These are phyloP conservation scores for Elsinoe australis DNA, from an alignment of 2,329 filamentous ascomycete species.

Conservation along the genomic window DNA sequence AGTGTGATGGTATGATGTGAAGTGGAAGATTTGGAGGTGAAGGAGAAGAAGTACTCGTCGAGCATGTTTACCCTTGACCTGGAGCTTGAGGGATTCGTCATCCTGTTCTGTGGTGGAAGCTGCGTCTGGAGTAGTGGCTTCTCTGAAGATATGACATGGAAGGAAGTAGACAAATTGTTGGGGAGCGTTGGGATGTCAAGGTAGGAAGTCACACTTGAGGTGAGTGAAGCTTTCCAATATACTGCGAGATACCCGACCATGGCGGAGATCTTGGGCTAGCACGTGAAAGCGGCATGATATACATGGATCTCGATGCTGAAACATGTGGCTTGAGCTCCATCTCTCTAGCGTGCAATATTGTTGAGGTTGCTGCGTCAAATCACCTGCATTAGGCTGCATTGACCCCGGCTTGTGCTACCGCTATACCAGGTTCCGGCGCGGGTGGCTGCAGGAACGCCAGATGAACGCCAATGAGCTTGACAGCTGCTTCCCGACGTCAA, in stretches of 20 bases:
- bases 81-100: background rate
- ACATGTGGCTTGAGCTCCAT: slow-evolving; percentile 5
- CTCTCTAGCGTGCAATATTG: slow-evolving; percentile 29
- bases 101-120: background rate
- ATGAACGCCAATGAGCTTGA: slow-evolving; percentile 7
- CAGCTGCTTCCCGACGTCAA: too few species aligned
- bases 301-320: too few species aligned
- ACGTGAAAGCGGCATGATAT: background rate
- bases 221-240: slow-evolving; percentile 39
- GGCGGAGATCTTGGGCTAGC: background rate
- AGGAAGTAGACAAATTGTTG: too few species aligned
- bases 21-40: background rate
- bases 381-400: slow-evolving; percentile 13
- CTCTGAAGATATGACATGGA: too few species aligned
- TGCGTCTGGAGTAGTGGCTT: too few species aligned
- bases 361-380: background rate
- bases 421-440: background rate
- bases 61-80: background rate
- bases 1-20: slow-evolving; percentile 30
- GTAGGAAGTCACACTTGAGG: slow-evolving; percentile 21
- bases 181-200: slow-evolving; percentile 25
- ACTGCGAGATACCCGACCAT: slow-evolving; percentile 23
- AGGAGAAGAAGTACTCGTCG: background rate
- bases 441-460: background rate
- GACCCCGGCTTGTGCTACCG: slow-evolving; percentile 8